phyloP scores from a whole-genome alignment of 116 monocot species.

The Thalassia testudinum region DNA sequence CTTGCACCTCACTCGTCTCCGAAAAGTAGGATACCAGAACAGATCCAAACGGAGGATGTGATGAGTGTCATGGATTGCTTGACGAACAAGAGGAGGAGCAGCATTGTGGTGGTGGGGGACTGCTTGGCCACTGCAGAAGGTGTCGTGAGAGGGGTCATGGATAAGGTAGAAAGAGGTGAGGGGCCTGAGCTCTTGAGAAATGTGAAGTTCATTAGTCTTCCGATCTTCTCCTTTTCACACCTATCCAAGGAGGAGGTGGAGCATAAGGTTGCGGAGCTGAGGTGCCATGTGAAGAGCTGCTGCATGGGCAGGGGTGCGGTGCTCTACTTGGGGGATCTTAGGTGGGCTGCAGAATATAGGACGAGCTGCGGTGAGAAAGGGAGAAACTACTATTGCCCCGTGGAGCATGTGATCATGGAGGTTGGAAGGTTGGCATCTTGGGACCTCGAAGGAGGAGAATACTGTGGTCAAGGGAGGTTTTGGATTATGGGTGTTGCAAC shows the following conservation, averaged over 20 bases:
- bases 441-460: background rate
- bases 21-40: background rate
- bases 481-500: conserved; percentile 75
- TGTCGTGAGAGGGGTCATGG: conserved; percentile 50
- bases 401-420: conserved; percentile 86
- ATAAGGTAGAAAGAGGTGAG: conserved; percentile 38
- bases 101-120: conserved; percentile 68
- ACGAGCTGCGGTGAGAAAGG: conserved; percentile 21
- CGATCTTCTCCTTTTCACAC: conserved; percentile 26
- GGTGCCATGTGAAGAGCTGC: conserved; percentile 34
- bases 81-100: conserved; percentile 17
- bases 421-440: conserved; percentile 34
- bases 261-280: conserved; percentile 53
- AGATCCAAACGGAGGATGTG: conserved; percentile 30
- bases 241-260: conserved; percentile 55
- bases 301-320: conserved; percentile 45
- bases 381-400: conserved; percentile 45
- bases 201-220: conserved; percentile 54
- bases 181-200: conserved; percentile 30
- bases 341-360: conserved; percentile 63
- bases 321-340: conserved; percentile 68
- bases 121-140: conserved; percentile 32
- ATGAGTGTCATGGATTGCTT: conserved; percentile 30
- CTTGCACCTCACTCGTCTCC: background rate
- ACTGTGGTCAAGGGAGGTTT: conserved; percentile 24